A percentile compares a stretch with the other conserved stretches of the same genome.
phyloP scores from a whole-genome alignment of 352 stramenopile genomes.

The Globisporangium sylvaticum region DNA sequence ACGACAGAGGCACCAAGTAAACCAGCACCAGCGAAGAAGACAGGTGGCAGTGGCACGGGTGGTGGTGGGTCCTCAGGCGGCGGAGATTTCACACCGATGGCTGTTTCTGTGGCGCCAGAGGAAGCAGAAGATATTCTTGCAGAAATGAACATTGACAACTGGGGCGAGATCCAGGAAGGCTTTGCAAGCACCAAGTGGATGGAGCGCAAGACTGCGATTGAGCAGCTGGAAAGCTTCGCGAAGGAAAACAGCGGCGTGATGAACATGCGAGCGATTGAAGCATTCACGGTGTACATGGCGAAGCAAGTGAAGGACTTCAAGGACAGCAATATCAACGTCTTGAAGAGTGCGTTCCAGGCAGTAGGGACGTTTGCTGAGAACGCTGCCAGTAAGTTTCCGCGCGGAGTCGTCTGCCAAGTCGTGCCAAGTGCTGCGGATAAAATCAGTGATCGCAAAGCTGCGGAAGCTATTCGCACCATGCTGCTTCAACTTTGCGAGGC shows the following conservation, averaged over 20 bases:
- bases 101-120: slow-evolving; percentile 55
- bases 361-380: slow-evolving; percentile 68
- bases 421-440: slow-evolving; percentile 74
- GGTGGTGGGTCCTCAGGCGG: slow-evolving; percentile 15
- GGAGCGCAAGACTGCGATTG: slow-evolving; percentile 75
- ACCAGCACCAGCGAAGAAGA: slow-evolving; percentile 26
- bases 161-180: slow-evolving; percentile 41
- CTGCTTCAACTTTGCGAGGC: slow-evolving; percentile 74
- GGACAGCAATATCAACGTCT: slow-evolving; percentile 87
- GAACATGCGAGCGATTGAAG: slow-evolving; percentile 64
- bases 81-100: slow-evolving; percentile 59
- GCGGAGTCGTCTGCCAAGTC: slow-evolving; percentile 67
- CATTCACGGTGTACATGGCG: slow-evolving; percentile 63
- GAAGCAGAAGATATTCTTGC: slow-evolving; percentile 61
- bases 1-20: slow-evolving; percentile 24
- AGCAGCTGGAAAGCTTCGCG: slow-evolving; percentile 59
- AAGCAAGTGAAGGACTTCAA: slow-evolving; percentile 86
- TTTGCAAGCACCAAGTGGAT: slow-evolving; percentile 81
- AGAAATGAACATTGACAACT: slow-evolving; percentile 61
- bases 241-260: slow-evolving; percentile 46
- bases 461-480: slow-evolving; percentile 65
- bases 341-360: slow-evolving; percentile 82
- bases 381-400: slow-evolving; percentile 56
- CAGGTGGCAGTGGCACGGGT: slow-evolving; percentile 16
- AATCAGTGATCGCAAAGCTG: slow-evolving; percentile 77